Evolutionary conservation across 192 early-diverging fungal species (phyloP).

Genomic region (Jimgerdemannia lactiflua): DNA sequence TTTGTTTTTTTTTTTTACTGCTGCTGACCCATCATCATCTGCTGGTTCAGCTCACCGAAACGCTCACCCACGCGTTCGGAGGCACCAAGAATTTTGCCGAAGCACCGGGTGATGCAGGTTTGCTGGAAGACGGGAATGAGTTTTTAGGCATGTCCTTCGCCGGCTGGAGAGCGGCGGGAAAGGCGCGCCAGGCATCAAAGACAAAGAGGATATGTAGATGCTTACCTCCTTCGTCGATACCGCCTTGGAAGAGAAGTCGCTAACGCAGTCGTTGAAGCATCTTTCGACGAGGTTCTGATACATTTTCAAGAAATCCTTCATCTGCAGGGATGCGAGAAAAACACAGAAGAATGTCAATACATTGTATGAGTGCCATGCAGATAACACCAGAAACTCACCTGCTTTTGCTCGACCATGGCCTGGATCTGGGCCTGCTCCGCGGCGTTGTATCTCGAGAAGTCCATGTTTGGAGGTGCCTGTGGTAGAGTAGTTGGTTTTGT

Average conservation of each 20-base stretch:
- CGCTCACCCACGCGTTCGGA: slow-evolving; percentile 89
- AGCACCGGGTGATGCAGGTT: slow-evolving; percentile 82
- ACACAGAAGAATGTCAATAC: neutral
- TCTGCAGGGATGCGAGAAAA: slow-evolving; percentile 39
- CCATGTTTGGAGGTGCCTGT: slow-evolving; percentile 37
- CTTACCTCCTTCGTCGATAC: slow-evolving; percentile 81
- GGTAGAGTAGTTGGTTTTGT: too few relatives aligned
- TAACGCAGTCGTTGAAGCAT: slow-evolving; percentile 94
- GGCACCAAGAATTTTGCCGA: slow-evolving; percentile 96
- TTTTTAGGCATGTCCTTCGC: too few relatives aligned
- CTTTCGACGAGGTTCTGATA: slow-evolving; percentile 85
- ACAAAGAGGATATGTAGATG: too few relatives aligned
- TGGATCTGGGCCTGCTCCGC: slow-evolving; percentile 78
- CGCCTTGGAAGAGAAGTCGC: slow-evolving; percentile 91
- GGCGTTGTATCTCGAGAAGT: slow-evolving; percentile 70
- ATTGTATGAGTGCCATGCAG: too few relatives aligned
- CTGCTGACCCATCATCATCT: slow-evolving; percentile 24
- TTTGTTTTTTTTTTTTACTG: neutral
- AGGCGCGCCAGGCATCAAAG: too few relatives aligned
- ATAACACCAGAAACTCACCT: slow-evolving; percentile 45
- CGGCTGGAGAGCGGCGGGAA: too few relatives aligned
- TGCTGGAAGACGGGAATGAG: slow-evolving; percentile 40
- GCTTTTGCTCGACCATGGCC: slow-evolving; percentile 91
- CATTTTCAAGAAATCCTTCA: slow-evolving; percentile 90
- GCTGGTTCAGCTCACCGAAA: slow-evolving; percentile 68